Base-by-base conservation (phyloP, 2,329 filamentous ascomycete genomes). In the Scedosporium minutisporum region DNA sequence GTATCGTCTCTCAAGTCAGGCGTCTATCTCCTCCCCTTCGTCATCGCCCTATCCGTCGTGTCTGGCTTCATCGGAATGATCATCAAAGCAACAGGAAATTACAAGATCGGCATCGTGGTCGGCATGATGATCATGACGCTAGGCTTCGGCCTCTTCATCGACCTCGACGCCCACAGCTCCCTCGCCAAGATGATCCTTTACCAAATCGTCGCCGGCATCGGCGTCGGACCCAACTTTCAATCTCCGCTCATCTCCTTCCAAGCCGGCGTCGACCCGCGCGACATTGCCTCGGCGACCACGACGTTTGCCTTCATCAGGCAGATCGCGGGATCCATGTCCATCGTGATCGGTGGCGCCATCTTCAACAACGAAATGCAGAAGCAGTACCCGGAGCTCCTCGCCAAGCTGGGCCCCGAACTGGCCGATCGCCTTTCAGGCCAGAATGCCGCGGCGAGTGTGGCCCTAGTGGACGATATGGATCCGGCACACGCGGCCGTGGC, bases 301-400 rank as follows among this genome's bases (percentile, higher is more conserved):
- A 87, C 85, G 1, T 87, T 89, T 66, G 79, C 82, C 7, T 89
- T 90, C 70, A 78, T 87, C 6, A 84, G 89, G 21, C 88, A 89
- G 67, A 76, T 92, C 3, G 86, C 85, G 9, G 89, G 86, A 0
- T 82, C 86, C 2, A 82, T 87, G 21, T 86, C 85, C 0, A 82
- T 91, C 61, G 88, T 91, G 1, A 78, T 92, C 46, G 90, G 90
- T 25, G 86, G 88, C n/a, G 88, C 91, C 57, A 82, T 93, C 44
- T 92, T 93, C 75, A 87, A 91, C 73, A 92, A 93, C 71, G 76
- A 82, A 64, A 90, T 91, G 85, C 75, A 84, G 66, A 77, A 76
- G 57, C 82, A 85, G 67, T 77, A 80, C 29, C 69, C 74, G 3
- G 69, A 70, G 7, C 78, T 89, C 33, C 72, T 75, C 23, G 68